phyloP scores from a whole-genome alignment of 768 basidiomycete genomes.

The Suillus fuscotomentosus region DNA sequence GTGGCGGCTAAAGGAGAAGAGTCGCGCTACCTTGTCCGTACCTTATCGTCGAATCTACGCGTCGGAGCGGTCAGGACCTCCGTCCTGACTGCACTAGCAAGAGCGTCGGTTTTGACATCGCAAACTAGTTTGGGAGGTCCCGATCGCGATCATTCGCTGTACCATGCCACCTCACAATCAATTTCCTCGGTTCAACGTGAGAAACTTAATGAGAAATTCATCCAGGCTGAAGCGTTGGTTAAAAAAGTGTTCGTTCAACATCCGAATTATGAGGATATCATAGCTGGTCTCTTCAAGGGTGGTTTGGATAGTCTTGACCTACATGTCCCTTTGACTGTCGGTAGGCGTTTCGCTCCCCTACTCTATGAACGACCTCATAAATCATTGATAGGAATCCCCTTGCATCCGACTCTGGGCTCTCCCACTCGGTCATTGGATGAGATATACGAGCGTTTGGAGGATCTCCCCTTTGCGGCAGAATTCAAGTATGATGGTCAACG shows the following conservation, averaged over 20 bases:
- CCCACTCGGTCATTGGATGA: slow-evolving; percentile 83
- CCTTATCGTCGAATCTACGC: slow-evolving; percentile 70
- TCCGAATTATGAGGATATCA: slow-evolving; percentile 73
- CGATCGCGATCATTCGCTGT: slow-evolving; percentile 21
- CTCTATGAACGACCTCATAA: slow-evolving; percentile 4
- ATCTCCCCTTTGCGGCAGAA: slow-evolving; percentile 76
- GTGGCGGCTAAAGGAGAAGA: slow-evolving; percentile 86
- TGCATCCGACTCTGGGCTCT: slow-evolving; percentile 85
- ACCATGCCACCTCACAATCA: slow-evolving; percentile 24
- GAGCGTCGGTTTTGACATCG: slow-evolving; percentile 68
- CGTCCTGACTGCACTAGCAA: slow-evolving; percentile 75
- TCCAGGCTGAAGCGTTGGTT: slow-evolving; percentile 60
- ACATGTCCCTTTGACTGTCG: slow-evolving; percentile 65
- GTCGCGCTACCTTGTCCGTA: slow-evolving; percentile 77
- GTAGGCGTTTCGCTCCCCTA: slow-evolving; percentile 39
- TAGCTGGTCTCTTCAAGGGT: slow-evolving; percentile 53
- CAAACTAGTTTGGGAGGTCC: slow-evolving; percentile 26
- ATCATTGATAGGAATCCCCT: slow-evolving; percentile 61
- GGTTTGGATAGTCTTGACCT: slow-evolving; percentile 61
- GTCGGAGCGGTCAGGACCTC: slow-evolving; percentile 89
- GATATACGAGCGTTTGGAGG: slow-evolving; percentile 70
- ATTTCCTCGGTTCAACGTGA: slow-evolving; percentile 25
- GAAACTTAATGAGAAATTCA: slow-evolving; percentile 42
- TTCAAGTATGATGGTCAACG: slow-evolving; percentile 91
- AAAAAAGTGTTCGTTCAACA: slow-evolving; percentile 76